These are phyloP conservation scores for Petrea volubilis DNA, from an alignment of 257 asterid species.

Conservation along the genomic window DNA sequence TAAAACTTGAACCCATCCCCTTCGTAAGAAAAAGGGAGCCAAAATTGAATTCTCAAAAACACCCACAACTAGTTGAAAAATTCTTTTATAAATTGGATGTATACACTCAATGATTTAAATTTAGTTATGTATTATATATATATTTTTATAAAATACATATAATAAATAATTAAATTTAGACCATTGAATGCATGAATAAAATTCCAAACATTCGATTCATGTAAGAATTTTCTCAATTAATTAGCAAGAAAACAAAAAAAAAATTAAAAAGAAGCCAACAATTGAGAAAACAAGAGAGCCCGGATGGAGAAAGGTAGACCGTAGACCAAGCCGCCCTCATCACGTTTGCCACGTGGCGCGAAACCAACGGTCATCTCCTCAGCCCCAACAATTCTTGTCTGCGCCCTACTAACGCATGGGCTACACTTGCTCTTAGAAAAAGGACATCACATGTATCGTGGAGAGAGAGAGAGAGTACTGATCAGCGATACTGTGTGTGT, in stretches of 20 bases:
- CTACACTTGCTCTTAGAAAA: conserved; percentile 36
- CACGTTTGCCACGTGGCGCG: conserved; percentile 50
- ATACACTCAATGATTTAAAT: no score
- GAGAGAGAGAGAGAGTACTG: conserved; percentile 22
- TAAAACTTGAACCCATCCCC: not conserved
- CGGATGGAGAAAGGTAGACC: conserved; percentile 13
- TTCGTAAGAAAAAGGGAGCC: conserved; percentile 4
- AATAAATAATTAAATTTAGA: no score
- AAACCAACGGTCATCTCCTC: conserved; percentile 27
- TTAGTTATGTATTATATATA: no score
- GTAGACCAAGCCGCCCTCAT: not conserved
- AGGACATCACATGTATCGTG: conserved; percentile 39
- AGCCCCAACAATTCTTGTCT: conserved; percentile 41
- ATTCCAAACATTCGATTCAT: no score
- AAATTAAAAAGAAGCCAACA: conserved; percentile 27
- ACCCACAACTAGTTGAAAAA: conserved; percentile 27
- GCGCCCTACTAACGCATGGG: conserved; percentile 47
- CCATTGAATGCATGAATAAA: no score
- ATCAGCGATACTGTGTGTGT: not conserved
- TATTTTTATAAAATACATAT: no score
- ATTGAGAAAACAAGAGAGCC: conserved; percentile 46
- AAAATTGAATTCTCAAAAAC: conserved; percentile 39
- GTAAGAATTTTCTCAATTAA: no score
- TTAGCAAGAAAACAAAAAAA: conserved; percentile 23
- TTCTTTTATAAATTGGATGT: no score